phyloP scores from a whole-genome alignment of 805 yeast genomes.

The Starmerella gropengiesseri region DNA sequence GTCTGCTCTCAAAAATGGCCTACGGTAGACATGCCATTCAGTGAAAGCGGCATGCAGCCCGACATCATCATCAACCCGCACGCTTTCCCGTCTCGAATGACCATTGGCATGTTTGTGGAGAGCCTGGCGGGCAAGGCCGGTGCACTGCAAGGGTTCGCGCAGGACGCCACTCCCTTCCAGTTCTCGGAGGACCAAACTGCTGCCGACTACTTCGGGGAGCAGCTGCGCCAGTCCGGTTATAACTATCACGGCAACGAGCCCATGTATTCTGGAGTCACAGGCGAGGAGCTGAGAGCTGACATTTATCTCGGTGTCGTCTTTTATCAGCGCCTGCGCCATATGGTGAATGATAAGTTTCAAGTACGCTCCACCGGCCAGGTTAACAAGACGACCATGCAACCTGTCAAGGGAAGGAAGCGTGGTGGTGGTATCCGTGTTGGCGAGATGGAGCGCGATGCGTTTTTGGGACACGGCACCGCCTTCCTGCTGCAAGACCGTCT shows the following conservation, averaged over 20 bases:
- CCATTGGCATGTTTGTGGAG: slow-evolving; percentile 99
- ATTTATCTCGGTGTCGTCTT: slow-evolving; percentile 94
- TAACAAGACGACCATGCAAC: slow-evolving; percentile 94
- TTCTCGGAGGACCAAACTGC: slow-evolving; percentile 89
- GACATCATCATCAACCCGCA: slow-evolving; percentile 97
- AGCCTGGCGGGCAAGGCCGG: slow-evolving; percentile 98
- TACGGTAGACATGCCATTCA: slow-evolving; percentile 89
- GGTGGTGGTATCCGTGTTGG: slow-evolving; percentile 99
- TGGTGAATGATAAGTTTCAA: slow-evolving; percentile 99
- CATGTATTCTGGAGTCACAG: slow-evolving; percentile 96
- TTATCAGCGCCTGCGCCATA: slow-evolving; percentile 96
- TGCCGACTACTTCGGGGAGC: slow-evolving; percentile 95
- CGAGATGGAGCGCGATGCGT: slow-evolving; percentile 99
- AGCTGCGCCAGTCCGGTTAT: slow-evolving; percentile 75
- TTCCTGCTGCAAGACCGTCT: slow-evolving; percentile 88
- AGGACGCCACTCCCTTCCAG: slow-evolving; percentile 94
- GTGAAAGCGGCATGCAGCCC: slow-evolving; percentile 93
- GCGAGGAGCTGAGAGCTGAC: slow-evolving; percentile 92
- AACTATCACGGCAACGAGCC: slow-evolving; percentile 98
- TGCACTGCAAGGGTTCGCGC: slow-evolving; percentile 94
- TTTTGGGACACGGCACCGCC: slow-evolving; percentile 97
- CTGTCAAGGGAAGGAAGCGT: slow-evolving; percentile 97
- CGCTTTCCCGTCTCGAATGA: slow-evolving; percentile 99
- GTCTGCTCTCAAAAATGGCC: slow-evolving; percentile 99
- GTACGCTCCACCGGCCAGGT: slow-evolving; percentile 99